These are phyloP conservation scores for Scortechinia acanthostroma DNA, from an alignment of 2,329 filamentous ascomycete species.

Conservation along the genomic window DNA sequence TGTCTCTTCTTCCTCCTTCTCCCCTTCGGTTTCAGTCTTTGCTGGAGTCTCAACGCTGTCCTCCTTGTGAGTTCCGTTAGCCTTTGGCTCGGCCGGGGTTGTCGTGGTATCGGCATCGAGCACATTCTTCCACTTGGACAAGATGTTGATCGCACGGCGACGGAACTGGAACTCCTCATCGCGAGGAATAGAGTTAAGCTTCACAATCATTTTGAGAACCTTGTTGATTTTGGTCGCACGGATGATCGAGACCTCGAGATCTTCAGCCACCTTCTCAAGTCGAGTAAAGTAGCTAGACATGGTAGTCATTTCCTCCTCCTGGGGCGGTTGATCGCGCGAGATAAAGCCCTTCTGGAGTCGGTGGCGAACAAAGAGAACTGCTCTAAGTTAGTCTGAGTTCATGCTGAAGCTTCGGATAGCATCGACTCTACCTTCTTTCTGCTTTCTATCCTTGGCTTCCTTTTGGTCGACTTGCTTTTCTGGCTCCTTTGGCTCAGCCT, in stretches of 20 bases:
- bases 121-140: slow-evolving; percentile 84
- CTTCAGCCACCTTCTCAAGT: slow-evolving; percentile 64
- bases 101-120: slow-evolving; percentile 50
- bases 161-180: slow-evolving; percentile 90
- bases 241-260: slow-evolving; percentile 85
- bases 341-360: slow-evolving; percentile 92
- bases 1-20: not conserved
- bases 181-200: slow-evolving; percentile 75
- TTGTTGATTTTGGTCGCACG: slow-evolving; percentile 95
- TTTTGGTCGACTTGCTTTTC: slow-evolving; percentile 37
- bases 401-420: not conserved
- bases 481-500: slow-evolving; percentile 34
- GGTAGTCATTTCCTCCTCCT: slow-evolving; percentile 73
- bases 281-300: slow-evolving; percentile 75
- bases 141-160: slow-evolving; percentile 67
- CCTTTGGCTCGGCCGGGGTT: slow-evolving; percentile 18
- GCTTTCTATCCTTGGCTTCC: slow-evolving; percentile 50
- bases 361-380: slow-evolving; percentile 88
- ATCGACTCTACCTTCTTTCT: not conserved
- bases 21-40: not conserved
- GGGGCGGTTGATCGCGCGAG: slow-evolving; percentile 75
- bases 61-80: slow-evolving; percentile 29
- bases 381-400: slow-evolving; percentile 13
- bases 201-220: slow-evolving; percentile 88
- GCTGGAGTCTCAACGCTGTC: slow-evolving; percentile 29